Evolutionary conservation across 2,329 filamentous ascomycete species (phyloP), one percentile per base, ranked within the genome.

Genomic region (Cryphonectria japonica): DNA sequence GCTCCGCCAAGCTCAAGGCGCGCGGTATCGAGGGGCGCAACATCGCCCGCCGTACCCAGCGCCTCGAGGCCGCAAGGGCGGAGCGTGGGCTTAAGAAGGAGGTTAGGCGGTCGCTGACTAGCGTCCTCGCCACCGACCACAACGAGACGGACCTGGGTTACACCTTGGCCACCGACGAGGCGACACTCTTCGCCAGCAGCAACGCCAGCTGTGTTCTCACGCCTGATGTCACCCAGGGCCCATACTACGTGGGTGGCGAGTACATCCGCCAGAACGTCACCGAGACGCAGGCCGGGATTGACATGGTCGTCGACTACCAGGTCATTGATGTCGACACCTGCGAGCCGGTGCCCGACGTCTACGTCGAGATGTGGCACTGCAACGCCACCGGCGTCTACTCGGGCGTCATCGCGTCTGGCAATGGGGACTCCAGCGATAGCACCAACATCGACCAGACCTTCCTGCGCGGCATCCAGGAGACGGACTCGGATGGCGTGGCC

Each of bases 211-310:
- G 85, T 68, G 79, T 85, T 52, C 77, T 86, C 16, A 80, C 79
- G 4, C 82, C 83, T 0, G 84, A 86, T 72, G 82, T 82, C 37
- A 85, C 82, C 9, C 78, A 85, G 75, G 84, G 84, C 5, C 84
- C 85, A 34, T 86, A 86, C 78, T 86, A 84, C 73, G 84, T 88
- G 64, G 76, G 79, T 29, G 87, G 86, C 41, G 86, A 88, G 76
- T 81, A 83, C 66, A 77, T 88, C 71, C 83, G 86, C 37, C 73
- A 80, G 41, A 79, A 88, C 73, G 77, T 88, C 52, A 81, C 79
- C 22, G 85, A 87, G 61, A 78, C 79, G 19, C 81, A 88, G 75
- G 72, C 75, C 11, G 61, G 43, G 34, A 61, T 66, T 52, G 52
- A 61, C 32, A 46, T 54, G 32, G 66, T 29, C 26, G 37, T 71